phyloP scores from a whole-genome alignment of 495 filamentous ascomycete genomes.

The Penicillium herquei region DNA sequence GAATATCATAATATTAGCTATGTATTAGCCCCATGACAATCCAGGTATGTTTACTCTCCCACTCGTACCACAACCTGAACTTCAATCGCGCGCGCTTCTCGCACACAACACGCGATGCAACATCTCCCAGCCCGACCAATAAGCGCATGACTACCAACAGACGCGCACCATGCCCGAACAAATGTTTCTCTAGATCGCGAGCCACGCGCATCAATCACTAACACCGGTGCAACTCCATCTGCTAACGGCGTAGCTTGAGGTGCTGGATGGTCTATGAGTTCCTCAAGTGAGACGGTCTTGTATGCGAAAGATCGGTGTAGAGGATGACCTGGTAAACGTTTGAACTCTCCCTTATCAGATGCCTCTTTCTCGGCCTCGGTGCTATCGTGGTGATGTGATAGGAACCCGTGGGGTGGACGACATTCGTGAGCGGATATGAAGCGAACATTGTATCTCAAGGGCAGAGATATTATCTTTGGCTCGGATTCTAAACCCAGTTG shows the following conservation, averaged over 20 bases:
- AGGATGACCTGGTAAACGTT: slow-evolving; percentile 56
- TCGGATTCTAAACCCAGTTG: slow-evolving; percentile 22
- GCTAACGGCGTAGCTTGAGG: slow-evolving; percentile 6
- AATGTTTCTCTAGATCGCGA: slow-evolving; percentile 60
- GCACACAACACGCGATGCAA: slow-evolving; percentile 66
- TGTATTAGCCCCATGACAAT: not conserved
- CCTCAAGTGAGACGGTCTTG: slow-evolving; percentile 50
- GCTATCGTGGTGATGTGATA: slow-evolving; percentile 12
- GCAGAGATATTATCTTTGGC: slow-evolving; percentile 41
- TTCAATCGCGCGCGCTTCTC: slow-evolving; percentile 66
- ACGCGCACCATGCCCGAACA: slow-evolving; percentile 66
- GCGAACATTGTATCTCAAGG: slow-evolving; percentile 59
- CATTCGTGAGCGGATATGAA: slow-evolving; percentile 68
- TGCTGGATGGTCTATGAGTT: slow-evolving; percentile 38
- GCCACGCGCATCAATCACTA: slow-evolving; percentile 51
- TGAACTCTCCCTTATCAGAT: slow-evolving; percentile 5
- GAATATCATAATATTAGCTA: not conserved
- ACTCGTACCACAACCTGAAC: slow-evolving; percentile 65
- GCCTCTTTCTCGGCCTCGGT: not conserved
- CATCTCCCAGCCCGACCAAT: slow-evolving; percentile 62
- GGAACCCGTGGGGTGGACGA: slow-evolving; percentile 48
- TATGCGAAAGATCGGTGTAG: slow-evolving; percentile 62
- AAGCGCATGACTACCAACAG: slow-evolving; percentile 65
- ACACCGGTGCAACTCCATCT: slow-evolving; percentile 34
- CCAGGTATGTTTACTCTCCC: slow-evolving; percentile 25